phyloP scores from a whole-genome alignment of 2,329 filamentous ascomycete genomes.

The Akanthomyces muscarius region DNA sequence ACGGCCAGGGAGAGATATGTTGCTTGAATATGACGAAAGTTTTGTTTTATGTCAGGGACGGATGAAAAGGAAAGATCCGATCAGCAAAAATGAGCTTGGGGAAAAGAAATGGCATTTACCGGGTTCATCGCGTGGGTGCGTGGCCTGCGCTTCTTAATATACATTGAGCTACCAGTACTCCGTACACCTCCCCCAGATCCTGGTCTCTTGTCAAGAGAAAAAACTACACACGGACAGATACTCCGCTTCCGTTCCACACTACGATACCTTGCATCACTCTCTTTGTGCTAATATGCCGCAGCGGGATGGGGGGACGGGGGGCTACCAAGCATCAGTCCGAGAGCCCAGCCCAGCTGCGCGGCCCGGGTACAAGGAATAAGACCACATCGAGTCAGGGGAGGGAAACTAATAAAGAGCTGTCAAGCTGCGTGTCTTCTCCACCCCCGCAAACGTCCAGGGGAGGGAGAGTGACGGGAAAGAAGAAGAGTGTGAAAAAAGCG shows the following conservation, averaged over 20 bases:
- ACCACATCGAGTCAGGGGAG: neutral
- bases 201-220: neutral
- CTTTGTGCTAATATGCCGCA: neutral
- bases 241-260: neutral
- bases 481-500: neutral
- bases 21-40: neutral
- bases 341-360: neutral
- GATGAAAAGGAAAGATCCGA: neutral
- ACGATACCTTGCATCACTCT: neutral
- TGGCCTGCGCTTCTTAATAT: too few relatives aligned
- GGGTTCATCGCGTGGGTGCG: too few relatives aligned
- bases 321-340: neutral
- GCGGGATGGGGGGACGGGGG: neutral
- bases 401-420: neutral
- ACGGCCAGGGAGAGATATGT: neutral
- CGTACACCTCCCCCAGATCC: neutral
- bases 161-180: neutral
- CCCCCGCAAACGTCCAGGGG: constrained; percentile 6
- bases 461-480: neutral
- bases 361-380: neutral
- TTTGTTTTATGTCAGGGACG: neutral
- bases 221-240: too few relatives aligned
- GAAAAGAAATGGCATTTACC: too few relatives aligned
- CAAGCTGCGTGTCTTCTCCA: neutral
- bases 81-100: too few relatives aligned